Percentiles rank a stretch among this genome's conserved stretches.
Conservation (phyloP, 257 asterid genomes). For the Fraxinus pennsylvanica region DNA sequence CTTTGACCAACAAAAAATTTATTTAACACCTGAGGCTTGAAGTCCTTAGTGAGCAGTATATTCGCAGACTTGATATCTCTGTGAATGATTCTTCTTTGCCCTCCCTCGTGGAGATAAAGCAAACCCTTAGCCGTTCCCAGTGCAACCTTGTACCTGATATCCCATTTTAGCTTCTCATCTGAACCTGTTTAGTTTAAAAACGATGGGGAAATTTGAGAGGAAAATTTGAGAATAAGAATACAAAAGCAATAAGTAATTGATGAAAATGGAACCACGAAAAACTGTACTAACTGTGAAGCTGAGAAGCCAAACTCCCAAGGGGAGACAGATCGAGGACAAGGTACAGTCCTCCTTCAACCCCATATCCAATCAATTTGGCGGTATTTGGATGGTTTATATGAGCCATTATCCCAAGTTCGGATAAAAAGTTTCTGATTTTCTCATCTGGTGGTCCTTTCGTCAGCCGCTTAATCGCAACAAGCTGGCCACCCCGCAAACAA, state of each 20-base stretch:
- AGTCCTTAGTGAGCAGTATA: slow-evolving; percentile 46
- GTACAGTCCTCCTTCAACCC: slow-evolving; percentile 86
- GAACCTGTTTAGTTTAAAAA: slow-evolving; percentile 31
- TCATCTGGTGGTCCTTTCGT: slow-evolving; percentile 64
- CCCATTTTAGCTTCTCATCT: slow-evolving; percentile 45
- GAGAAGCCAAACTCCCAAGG: slow-evolving; percentile 84
- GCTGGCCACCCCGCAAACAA: slow-evolving; percentile 43
- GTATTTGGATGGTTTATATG: slow-evolving; percentile 93
- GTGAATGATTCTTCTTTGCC: slow-evolving; percentile 56
- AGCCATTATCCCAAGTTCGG: slow-evolving; percentile 97
- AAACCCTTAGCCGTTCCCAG: slow-evolving; percentile 51
- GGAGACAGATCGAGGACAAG: slow-evolving; percentile 94
- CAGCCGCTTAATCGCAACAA: slow-evolving; percentile 62
- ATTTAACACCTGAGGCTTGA: slow-evolving; percentile 53
- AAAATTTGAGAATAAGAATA: background rate
- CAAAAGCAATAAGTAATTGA: background rate
- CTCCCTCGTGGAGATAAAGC: slow-evolving; percentile 53
- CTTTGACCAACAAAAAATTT: background rate
- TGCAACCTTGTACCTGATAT: slow-evolving; percentile 46
- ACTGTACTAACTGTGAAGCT: slow-evolving; percentile 82
- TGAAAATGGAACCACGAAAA: background rate
- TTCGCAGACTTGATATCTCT: slow-evolving; percentile 62
- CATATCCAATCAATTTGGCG: slow-evolving; percentile 87
- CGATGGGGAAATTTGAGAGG: background rate
- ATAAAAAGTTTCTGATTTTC: slow-evolving; percentile 66